Base-by-base conservation (phyloP, 2,329 filamentous ascomycete genomes). In the Pestalotiopsis sp. region DNA sequence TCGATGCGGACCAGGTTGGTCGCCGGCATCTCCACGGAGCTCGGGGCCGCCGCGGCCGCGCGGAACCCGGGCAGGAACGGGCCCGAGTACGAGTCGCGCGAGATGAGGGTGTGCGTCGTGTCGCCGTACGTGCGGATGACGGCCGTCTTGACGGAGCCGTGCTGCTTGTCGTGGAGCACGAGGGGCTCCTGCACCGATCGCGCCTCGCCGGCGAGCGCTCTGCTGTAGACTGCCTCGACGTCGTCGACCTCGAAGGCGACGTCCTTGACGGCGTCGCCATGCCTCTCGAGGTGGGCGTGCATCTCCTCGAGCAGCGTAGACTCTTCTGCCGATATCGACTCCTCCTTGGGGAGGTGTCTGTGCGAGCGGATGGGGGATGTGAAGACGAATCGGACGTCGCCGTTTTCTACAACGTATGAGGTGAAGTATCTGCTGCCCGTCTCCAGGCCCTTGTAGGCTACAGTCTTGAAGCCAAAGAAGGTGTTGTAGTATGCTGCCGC, bases 231-330 rank as follows among this genome's bases (percentile, higher is more conserved):
- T 59, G 89, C 92, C 68, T 92, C 88, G 49, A 97, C 93, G 76
- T 93, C 90, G 81, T 98, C 95, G 13, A 98, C 95, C 80, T 97
- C 94, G 78, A 98, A 98, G 12, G 95, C 93, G 41, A 98, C 94
- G 76, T 98, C 95, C 82, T 97, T 97, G 66, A 98, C 95, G 13
- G 92, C 95, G 80, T 98, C 95, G 27, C 95, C 95, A 77, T 98
- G 95, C 70, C 90, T 88, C 82, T 95, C 92, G 52, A 97, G 88
- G 79, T 98, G 95, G 17, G 85, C 86, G 78, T 97, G 91, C 71
- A 98, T 94, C 74, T 95, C 92, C 68, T 82, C 81, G 23, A 98
- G 84, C 56, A 93, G 82, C 27, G 80, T 81, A 70, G 86, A 86
- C 65, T 97, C 94, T 66, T 90, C 87, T 2, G 82, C 75, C 0